A percentile compares a stretch with the other conserved stretches of the same genome.
These are phyloP conservation scores for Bigelowiella natans DNA, from an alignment of 78 protist genomes.

Conservation along the genomic window DNA sequence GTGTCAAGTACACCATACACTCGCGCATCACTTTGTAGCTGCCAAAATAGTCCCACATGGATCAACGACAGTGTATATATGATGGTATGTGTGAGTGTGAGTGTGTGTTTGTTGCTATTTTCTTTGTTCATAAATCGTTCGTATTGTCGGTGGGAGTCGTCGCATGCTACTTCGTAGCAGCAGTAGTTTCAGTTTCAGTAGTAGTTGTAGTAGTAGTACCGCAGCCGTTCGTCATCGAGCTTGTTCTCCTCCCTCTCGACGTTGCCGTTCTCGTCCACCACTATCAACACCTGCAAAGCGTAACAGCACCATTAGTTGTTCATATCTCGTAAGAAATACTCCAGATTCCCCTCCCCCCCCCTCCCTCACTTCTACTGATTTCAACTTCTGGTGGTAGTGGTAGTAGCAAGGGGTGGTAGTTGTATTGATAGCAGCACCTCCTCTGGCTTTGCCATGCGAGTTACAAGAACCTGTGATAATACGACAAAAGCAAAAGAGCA, in stretches of 20 bases:
- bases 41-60: neutral
- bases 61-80: neutral
- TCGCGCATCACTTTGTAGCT: constrained; percentile 36
- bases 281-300: constrained; percentile 46
- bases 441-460: constrained; percentile 94
- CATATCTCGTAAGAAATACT: too few relatives aligned
- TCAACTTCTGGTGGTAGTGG: too few relatives aligned
- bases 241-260: constrained; percentile 72
- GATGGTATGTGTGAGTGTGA: neutral
- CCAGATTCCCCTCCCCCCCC: too few relatives aligned
- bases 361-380: too few relatives aligned
- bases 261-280: constrained; percentile 90
- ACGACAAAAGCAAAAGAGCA: constrained; percentile 54
- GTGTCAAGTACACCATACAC: constrained; percentile 70
- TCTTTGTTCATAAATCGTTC: neutral
- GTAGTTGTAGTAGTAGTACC: constrained; percentile 39
- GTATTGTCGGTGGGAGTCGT: too few relatives aligned
- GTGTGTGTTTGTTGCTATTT: neutral
- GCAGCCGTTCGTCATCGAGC: constrained; percentile 59
- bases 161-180: too few relatives aligned
- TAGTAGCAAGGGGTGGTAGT: too few relatives aligned
- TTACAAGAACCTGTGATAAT: constrained; percentile 70
- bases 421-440: too few relatives aligned
- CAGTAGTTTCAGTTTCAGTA: too few relatives aligned
- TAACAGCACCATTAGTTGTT: too few relatives aligned